These are phyloP conservation scores for Umbelopsis isabellina DNA, from an alignment of 192 early-diverging fungal genomes.

Conservation along the genomic window DNA sequence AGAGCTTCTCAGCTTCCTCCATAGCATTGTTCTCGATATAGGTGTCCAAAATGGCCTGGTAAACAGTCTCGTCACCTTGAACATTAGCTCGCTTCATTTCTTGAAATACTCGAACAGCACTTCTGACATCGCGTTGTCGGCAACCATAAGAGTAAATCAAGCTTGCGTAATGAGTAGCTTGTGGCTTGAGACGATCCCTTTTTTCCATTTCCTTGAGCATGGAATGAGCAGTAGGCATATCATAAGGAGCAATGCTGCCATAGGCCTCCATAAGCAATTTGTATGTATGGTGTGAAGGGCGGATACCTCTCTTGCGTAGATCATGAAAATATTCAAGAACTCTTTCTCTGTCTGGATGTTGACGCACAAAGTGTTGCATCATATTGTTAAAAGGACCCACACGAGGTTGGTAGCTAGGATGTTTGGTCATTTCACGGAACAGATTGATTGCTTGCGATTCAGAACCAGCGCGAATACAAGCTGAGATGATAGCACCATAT, in stretches of 20 bases:
- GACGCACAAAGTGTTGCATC: constrained; percentile 62
- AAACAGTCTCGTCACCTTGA: constrained; percentile 47
- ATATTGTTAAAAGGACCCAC: constrained; percentile 59
- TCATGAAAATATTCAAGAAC: constrained; percentile 53
- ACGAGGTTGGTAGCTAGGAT: constrained; percentile 53
- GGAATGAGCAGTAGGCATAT: constrained; percentile 51
- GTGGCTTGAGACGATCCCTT: constrained; percentile 42
- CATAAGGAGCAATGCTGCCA: constrained; percentile 58
- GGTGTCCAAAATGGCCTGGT: constrained; percentile 57
- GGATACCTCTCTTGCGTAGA: constrained; percentile 38
- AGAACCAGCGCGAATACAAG: constrained; percentile 52
- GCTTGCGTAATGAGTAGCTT: constrained; percentile 54
- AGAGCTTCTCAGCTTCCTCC: constrained; percentile 46
- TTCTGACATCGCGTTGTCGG: constrained; percentile 49
- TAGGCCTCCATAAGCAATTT: constrained; percentile 59
- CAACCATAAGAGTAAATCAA: constrained; percentile 59
- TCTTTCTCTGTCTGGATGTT: constrained; percentile 49
- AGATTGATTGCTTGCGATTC: constrained; percentile 48
- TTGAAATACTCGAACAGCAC: constrained; percentile 46
- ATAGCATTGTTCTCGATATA: constrained; percentile 50
- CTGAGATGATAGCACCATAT: constrained; percentile 60
- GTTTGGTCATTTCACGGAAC: constrained; percentile 52
- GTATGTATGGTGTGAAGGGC: constrained; percentile 57
- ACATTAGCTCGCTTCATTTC: constrained; percentile 47
- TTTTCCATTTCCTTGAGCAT: constrained; percentile 50